These are phyloP conservation scores for Hydnomerulius pinastri DNA, from an alignment of 768 basidiomycete species.

Conservation along the genomic window DNA sequence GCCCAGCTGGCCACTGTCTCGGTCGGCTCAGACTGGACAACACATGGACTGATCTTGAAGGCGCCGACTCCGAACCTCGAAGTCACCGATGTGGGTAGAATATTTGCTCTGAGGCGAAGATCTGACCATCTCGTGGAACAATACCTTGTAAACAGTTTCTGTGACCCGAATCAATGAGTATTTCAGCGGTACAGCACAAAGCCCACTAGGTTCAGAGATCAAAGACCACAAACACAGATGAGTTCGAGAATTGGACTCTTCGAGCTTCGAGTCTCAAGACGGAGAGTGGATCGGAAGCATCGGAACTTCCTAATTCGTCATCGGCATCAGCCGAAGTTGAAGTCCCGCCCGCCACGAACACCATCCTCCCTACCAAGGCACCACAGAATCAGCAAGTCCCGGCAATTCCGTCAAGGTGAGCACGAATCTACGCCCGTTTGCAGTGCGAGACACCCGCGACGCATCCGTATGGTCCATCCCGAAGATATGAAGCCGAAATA, in stretches of 20 bases:
- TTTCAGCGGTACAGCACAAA: no score
- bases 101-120: no score
- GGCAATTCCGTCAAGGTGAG: conserved; percentile 63
- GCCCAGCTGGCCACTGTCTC: no score
- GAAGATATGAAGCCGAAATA: conserved; percentile 5
- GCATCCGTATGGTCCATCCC: conserved; percentile 4
- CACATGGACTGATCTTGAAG: no score
- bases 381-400: conserved; percentile 27
- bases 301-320: conserved; percentile 10
- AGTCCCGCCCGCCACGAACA: conserved; percentile 20
- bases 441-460: conserved; percentile 10
- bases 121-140: no score
- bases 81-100: no score
- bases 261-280: background rate
- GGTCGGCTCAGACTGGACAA: no score
- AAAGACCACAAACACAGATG: no score
- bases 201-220: no score
- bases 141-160: no score
- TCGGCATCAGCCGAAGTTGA: conserved; percentile 32
- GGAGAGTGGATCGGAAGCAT: background rate
- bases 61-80: no score
- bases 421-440: conserved; percentile 33
- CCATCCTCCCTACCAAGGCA: conserved; percentile 14
- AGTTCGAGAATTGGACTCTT: background rate
- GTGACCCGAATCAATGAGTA: no score